Evolutionary conservation across 257 asterid species (phyloP), one percentile per base, ranked within the genome.

Genomic region (Penstemon eatonii): DNA sequence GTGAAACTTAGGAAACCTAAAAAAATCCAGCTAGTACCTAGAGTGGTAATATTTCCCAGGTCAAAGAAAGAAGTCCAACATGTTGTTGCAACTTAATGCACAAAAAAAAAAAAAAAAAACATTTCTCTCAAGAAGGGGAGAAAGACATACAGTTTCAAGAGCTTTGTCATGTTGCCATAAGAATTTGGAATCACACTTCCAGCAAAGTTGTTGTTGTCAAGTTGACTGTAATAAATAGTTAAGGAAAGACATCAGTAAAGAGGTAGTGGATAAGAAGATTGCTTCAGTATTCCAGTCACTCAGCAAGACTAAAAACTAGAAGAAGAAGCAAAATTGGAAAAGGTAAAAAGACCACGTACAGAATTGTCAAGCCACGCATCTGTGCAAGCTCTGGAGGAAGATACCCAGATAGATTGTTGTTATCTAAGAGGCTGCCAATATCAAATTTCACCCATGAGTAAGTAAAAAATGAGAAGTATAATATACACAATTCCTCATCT

Each of bases 401-500:
- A 75, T 71, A 76, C 33, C 97, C 97, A 5, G 91, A 72, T 50
- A 91, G 73, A 58, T 82, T 55, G 75, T 91, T 91, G 73, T 82
- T 91, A 63, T 82, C 87, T 52, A 79, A 80, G 63, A 82, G 87
- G 70, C 87, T 81, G 83, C 56, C 51, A 74, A 58, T 49, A 60
- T 46, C 66, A 43, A 18, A 61, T 39, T 10, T 49, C 54, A 60
- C 10, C 3, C 8, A 12, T 59, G 37, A 19, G 66, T 57, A 39
- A 70, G 61, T 18, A 69, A 12, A 46, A 60, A 25, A 41, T 25
- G 19, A 39, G 7, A 52, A 42, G 11, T 39, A 51, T n/a, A 53
- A 37, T 12, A 8, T 37, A 12, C 43, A 49, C 12, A 69, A n/a
- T 8, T 44, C 10, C 44, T 6, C 33, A 37, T 63, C 39, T 13